Evolutionary conservation across 495 filamentous ascomycete genomes (phyloP).

Genomic region (Trichocladium uniseriatum): DNA sequence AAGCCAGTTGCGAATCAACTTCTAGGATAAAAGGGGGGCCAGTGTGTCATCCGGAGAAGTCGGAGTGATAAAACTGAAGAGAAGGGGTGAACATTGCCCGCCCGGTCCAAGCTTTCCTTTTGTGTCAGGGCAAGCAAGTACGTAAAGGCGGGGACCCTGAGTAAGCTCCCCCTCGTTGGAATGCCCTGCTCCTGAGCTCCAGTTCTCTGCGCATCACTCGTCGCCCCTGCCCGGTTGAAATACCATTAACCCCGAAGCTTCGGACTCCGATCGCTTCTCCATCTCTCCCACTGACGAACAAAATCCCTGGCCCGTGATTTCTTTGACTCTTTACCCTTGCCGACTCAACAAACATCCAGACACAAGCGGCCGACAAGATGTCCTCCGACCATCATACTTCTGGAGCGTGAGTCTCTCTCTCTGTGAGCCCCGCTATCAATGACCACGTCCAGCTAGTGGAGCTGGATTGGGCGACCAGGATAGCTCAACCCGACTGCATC

Average conservation of each 20-base stretch:
- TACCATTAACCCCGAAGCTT: constrained; percentile 29
- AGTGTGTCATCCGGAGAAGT: constrained; percentile 12
- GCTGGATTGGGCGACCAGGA: constrained; percentile 13
- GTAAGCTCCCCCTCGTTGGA: constrained; percentile 30
- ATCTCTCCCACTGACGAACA: constrained; percentile 13
- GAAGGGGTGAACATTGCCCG: constrained; percentile 3
- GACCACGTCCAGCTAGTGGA: constrained; percentile 13
- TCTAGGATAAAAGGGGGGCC: no score
- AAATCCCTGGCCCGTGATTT: not conserved
- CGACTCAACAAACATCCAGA: not conserved
- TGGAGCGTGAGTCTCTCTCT: constrained; percentile 34
- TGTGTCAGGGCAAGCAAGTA: constrained; percentile 11
- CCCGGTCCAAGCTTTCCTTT: constrained; percentile 11
- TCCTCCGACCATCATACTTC: constrained; percentile 25
- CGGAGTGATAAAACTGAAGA: constrained; percentile 1
- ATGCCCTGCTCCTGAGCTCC: constrained; percentile 21
- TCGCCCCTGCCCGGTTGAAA: constrained; percentile 22
- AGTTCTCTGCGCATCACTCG: constrained; percentile 24
- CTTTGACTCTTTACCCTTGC: not conserved
- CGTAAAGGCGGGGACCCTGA: constrained; percentile 27
- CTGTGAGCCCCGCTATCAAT: constrained; percentile 28
- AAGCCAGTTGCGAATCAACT: not conserved
- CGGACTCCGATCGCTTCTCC: constrained; percentile 18
- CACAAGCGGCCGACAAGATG: constrained; percentile 30
- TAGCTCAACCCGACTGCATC: constrained; percentile 1